Base-by-base conservation (phyloP, 2,329 filamentous ascomycete genomes). In the Cryoendolithus antarcticus region DNA sequence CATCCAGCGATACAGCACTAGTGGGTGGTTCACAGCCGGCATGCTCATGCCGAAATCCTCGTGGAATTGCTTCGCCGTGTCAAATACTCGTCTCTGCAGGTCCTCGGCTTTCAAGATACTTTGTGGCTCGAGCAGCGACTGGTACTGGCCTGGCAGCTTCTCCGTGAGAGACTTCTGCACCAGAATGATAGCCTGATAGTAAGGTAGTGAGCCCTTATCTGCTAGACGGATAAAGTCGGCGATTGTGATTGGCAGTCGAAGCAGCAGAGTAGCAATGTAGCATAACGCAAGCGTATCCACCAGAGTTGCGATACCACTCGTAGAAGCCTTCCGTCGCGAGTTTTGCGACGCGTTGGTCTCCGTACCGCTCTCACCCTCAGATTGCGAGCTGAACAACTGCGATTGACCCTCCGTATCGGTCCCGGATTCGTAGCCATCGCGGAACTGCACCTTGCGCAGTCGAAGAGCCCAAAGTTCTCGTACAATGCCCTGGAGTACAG, bases 381-480 rank as follows among this genome's bases (percentile, higher is more conserved):
- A 66, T 49, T 76, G 73, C 9, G 76, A 79, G 52, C 70, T 80
- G 54, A 75, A 80, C 24, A 72, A 49, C 44, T 70, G 67, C 13
- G 68, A 62, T 24, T 60, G 57, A 32, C 56, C 51, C 35, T 59
- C 56, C 35, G 53, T 47, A 34, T 50, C 52, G 35, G 53, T 48
- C 32, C 50, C 54, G 12, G 55, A 54, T 19, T 59, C 58, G 9
- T 66, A 49, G 4, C 44, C 43, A 19, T 52, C 51, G 55, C 61
- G 38, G 64, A 61, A 42, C 57, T 67, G 44, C 28, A 84, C 63
- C 34, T 67, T 70, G 35, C 74, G 69, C 30, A 86, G 66, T 37
- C 85, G 75, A 37, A 95, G 63, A 38, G 80, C 71, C 89, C 91
- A 98, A 9, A 98, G 71, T 56, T 94, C 86, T 42, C 78, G 75